A percentile compares a stretch with the other conserved stretches of the same genome.
phyloP scores from a whole-genome alignment of 1,284 basidiomycete species.

The Cryptococcus jaspeensis region DNA sequence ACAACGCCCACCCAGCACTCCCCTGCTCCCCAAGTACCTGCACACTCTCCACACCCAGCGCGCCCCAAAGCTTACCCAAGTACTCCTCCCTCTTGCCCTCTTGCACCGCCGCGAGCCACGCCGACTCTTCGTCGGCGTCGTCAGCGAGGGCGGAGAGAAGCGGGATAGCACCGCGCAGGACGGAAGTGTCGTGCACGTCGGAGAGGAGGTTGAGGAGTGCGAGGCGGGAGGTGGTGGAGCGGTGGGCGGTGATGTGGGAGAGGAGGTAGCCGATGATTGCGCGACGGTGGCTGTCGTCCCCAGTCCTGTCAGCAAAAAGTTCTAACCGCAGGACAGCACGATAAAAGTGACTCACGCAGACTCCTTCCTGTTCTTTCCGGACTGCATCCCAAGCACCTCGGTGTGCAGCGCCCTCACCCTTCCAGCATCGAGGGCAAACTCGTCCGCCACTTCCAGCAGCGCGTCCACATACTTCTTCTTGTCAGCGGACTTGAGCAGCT shows the following conservation, averaged over 20 bases:
- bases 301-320: neutral
- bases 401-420: conserved; percentile 66
- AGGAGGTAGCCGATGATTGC: conserved; percentile 74
- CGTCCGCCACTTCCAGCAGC: conserved; percentile 60
- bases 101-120: conserved; percentile 23
- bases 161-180: conserved; percentile 63
- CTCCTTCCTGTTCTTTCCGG: conserved; percentile 61
- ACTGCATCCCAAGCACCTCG: conserved; percentile 56
- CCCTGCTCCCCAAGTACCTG: conserved; percentile 23
- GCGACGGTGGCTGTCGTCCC: conserved; percentile 68
- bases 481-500: conserved; percentile 76
- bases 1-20: conserved; percentile 25
- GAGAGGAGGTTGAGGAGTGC: conserved; percentile 63
- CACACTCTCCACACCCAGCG: conserved; percentile 21
- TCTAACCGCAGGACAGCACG: conserved; percentile 6
- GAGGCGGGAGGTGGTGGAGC: conserved; percentile 57
- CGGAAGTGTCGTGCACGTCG: conserved; percentile 63
- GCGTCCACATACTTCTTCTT: conserved; percentile 65
- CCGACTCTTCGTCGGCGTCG: conserved; percentile 20
- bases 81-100: conserved; percentile 21
- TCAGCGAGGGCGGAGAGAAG: conserved; percentile 52
- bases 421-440: conserved; percentile 66
- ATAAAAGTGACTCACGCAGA: conserved; percentile 62
- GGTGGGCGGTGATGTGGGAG: conserved; percentile 73
- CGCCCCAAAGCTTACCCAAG: conserved; percentile 23